Evolutionary conservation across 306 rosid species (phyloP), one percentile per base, ranked within the genome.

Genomic region (Rosa persica): DNA sequence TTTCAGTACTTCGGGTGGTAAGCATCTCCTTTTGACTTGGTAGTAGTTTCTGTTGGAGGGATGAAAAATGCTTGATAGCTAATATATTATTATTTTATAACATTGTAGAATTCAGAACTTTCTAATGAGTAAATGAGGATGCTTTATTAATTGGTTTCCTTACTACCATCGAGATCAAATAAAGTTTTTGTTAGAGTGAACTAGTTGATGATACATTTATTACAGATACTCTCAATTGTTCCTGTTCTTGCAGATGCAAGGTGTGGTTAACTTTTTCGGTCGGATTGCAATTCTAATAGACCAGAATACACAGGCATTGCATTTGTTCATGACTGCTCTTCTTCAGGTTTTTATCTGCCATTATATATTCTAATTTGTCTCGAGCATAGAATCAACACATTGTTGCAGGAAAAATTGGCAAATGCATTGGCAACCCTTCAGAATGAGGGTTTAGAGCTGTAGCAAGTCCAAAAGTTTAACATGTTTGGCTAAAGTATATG

Each of bases 281-380:
- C 95, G 99, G 76, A 86, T 95, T 82, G 83, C 99, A 76, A 89
- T 93, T 76, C 99, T 95, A 48, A 86, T 95, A 60, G 99, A 95
- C 76, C 98, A 95, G 85, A 95, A 95, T 78, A 92, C 96, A 12
- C 99, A 95, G 86, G 98, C 99, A 54, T 86, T 95, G 84, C 98
- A 91, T 83, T 15, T 95, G 89, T 89, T 95, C 88, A 91, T 95
- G 98, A 86, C 90, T 22, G 98, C 99, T 70, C 89, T 95, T 77
- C 98, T 95, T 83, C 98, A 95, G 98, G 98, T 30, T 92, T 79
- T 77, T 65, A 74, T 77, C 77, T 67, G 36, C 38, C 36, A 54
- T 30, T 12, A 2, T 20, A 5, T 76, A 73, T 57, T 47, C 30
- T 70, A 36, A 20, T 70, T 51, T 64, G 20, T 36, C 36, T 19